These are phyloP conservation scores for Asparagopsis taxiformis DNA, from an alignment of 31 red algal genomes.

Conservation along the genomic window DNA sequence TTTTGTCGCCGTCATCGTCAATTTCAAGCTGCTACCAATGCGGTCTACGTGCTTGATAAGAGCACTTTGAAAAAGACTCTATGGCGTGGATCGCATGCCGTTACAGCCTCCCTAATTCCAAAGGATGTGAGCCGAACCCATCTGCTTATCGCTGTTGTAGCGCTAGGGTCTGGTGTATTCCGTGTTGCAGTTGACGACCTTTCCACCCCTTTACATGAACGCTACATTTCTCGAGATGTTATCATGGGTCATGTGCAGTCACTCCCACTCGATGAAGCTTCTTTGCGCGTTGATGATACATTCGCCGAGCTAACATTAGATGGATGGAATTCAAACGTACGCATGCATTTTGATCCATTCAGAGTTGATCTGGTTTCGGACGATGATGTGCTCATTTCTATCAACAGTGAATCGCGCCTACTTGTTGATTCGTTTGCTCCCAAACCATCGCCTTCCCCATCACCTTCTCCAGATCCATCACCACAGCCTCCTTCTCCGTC, in stretches of 20 bases:
- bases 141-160: not conserved
- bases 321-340: constrained; percentile 9
- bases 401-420: constrained; percentile 39
- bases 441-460: constrained; percentile 10
- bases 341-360: constrained; percentile 24
- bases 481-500: not conserved
- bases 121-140: not conserved
- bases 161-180: not conserved
- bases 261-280: constrained; percentile 1
- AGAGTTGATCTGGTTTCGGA: constrained; percentile 24
- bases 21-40: constrained; percentile 15
- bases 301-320: constrained; percentile 2
- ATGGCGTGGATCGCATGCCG: constrained; percentile 22
- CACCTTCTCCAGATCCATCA: constrained; percentile 1
- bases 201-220: not conserved
- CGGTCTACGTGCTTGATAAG: constrained; percentile 18
- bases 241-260: not conserved
- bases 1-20: constrained; percentile 85
- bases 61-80: constrained; percentile 11
- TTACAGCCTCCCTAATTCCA: not conserved
- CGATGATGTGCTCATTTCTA: constrained; percentile 8
- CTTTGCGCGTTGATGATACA: not conserved
- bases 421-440: constrained; percentile 27
- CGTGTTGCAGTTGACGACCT: not conserved
- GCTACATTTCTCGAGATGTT: not conserved